phyloP scores from a whole-genome alignment of 176 grass and related monocot species.

The Oryza nivara region DNA sequence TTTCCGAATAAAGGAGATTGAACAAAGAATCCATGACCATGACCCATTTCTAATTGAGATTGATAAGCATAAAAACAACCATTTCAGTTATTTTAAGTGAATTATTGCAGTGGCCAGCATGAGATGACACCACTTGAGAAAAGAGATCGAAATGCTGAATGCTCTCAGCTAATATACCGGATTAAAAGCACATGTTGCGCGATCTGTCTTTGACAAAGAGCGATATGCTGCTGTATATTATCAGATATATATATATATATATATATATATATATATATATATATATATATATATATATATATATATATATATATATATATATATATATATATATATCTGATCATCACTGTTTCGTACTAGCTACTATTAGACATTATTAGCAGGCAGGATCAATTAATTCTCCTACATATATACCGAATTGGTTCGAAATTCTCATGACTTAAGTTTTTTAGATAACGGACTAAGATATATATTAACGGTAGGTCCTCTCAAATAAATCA shows the following conservation, averaged over 20 bases:
- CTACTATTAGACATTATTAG: no score
- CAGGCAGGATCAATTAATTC: background rate
- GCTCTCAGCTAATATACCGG: background rate
- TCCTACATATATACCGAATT: background rate
- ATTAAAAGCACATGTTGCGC: background rate
- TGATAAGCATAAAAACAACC: background rate
- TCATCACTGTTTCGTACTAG: no score
- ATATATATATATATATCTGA: no score
- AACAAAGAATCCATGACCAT: background rate
- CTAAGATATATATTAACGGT: no score
- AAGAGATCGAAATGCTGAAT: background rate
- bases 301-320: no score
- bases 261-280: no score
- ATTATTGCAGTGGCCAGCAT: background rate
- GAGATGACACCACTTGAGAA: constrained; percentile 34
- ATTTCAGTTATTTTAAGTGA: background rate
- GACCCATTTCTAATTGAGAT: background rate
- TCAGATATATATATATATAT: no score
- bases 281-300: no score
- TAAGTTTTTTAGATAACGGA: background rate
- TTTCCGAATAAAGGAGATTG: background rate
- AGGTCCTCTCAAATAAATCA: no score
- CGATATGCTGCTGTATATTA: background rate
- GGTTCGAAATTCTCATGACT: background rate
- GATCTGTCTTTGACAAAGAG: background rate